Percentiles rank a stretch among this genome's conserved stretches.
Evolutionary conservation across 768 basidiomycete genomes (phyloP).

Genomic region (Cubamyces sp.): DNA sequence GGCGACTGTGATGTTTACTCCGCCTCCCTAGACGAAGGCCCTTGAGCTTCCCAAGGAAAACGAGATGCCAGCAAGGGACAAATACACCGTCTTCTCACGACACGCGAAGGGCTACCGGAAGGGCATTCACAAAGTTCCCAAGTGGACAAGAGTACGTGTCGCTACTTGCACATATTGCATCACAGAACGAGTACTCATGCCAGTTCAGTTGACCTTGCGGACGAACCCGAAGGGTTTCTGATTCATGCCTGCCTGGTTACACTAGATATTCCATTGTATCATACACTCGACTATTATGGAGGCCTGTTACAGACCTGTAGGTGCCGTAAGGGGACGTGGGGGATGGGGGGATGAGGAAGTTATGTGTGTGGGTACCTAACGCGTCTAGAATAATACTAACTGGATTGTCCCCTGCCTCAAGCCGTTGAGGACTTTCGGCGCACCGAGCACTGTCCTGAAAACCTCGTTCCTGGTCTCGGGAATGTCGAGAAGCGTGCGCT

Average conservation of each 20-base stretch:
- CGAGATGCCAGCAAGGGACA: slow-evolving; percentile 92
- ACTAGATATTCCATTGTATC: slow-evolving; percentile 18
- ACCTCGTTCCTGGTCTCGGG: slow-evolving; percentile 84
- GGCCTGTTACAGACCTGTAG: slow-evolving; percentile 26
- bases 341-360: slow-evolving; percentile 1
- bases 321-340: slow-evolving; percentile 18
- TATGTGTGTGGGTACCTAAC: slow-evolving; percentile 16
- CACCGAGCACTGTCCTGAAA: slow-evolving; percentile 73
- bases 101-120: slow-evolving; percentile 81
- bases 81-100: slow-evolving; percentile 89
- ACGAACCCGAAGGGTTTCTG: slow-evolving; percentile 94
- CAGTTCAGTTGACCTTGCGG: slow-evolving; percentile 73
- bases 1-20: too few relatives aligned
- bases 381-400: slow-evolving; percentile 50
- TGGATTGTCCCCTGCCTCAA: slow-evolving; percentile 76
- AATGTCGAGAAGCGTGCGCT: slow-evolving; percentile 75
- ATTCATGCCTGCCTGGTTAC: slow-evolving; percentile 22
- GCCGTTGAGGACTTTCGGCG: slow-evolving; percentile 59
- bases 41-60: slow-evolving; percentile 89
- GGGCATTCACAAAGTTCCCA: slow-evolving; percentile 96
- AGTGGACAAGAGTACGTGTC: slow-evolving; percentile 83
- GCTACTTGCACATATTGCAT: not conserved
- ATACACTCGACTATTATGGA: slow-evolving; percentile 27
- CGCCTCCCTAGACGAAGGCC: slow-evolving; percentile 59
- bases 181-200: slow-evolving; percentile 10